Evolutionary conservation across 345 rosid genomes (phyloP).

Genomic region (Gossypium rotundifolium): DNA sequence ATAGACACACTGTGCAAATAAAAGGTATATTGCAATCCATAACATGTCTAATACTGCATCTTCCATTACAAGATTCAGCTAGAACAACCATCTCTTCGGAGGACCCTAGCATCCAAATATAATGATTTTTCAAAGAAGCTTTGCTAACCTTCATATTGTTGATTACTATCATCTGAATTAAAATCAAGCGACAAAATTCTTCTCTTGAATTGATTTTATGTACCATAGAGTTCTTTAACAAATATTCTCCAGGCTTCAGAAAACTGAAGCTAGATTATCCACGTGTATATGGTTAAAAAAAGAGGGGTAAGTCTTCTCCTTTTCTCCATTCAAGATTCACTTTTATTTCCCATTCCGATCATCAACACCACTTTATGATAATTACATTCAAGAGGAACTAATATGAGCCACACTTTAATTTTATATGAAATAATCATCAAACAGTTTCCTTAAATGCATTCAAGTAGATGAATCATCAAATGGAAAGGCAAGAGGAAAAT

Average conservation of each 20-base stretch:
- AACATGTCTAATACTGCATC: neutral
- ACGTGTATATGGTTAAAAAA: neutral
- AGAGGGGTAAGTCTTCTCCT: neutral
- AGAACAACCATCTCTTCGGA: neutral
- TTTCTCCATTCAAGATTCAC: neutral
- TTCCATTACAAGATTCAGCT: neutral
- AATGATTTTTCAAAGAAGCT: neutral
- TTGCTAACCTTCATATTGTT: neutral
- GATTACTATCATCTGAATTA: neutral
- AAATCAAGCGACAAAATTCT: neutral
- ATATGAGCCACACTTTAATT: neutral
- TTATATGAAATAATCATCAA: neutral
- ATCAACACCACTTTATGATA: neutral
- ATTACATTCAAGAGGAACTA: neutral
- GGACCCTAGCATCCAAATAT: neutral
- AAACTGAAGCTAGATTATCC: neutral
- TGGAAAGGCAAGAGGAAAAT: neutral
- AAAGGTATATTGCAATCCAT: neutral
- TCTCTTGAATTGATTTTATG: neutral
- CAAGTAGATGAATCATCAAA: neutral
- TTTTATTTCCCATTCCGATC: neutral
- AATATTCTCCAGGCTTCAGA: neutral
- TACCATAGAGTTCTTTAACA: neutral
- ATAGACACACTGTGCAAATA: neutral
- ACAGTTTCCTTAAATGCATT: neutral